phyloP scores from a whole-genome alignment of 2,329 filamentous ascomycete species.

The Cercospora citrullina region DNA sequence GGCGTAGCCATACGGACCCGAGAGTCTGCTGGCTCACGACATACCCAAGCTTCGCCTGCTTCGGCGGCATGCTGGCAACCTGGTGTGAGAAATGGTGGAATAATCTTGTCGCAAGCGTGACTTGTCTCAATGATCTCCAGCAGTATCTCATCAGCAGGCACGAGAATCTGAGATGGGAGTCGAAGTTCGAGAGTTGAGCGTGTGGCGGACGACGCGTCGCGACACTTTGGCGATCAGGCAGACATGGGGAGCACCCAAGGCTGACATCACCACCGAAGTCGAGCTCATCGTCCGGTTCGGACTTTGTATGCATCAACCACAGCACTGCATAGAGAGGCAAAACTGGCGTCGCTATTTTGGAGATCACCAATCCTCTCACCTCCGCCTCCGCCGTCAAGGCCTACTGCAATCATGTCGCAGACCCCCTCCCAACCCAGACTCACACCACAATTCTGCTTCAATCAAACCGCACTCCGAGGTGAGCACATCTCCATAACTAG shows the following conservation, averaged over 20 bases:
- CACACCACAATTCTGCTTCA: conserved; percentile 55
- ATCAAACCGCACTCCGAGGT: conserved; percentile 53
- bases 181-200: conserved; percentile 1
- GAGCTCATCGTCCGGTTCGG: not conserved
- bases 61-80: conserved; percentile 50
- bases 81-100: not conserved
- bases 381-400: not conserved
- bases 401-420: conserved; percentile 42
- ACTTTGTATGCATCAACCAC: not conserved
- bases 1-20: conserved; percentile 54
- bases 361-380: conserved; percentile 23
- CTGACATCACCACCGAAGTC: conserved; percentile 4
- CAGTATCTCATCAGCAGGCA: conserved; percentile 21
- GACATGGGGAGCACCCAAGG: not conserved
- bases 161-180: conserved; percentile 9
- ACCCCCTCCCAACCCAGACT: conserved; percentile 44
- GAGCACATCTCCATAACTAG: conserved; percentile 17
- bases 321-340: conserved; percentile 4
- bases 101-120: conserved; percentile 12
- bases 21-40: conserved; percentile 74
- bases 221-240: conserved; percentile 4
- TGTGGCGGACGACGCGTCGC: conserved; percentile 10
- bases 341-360: conserved; percentile 37
- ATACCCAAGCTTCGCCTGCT: conserved; percentile 85
- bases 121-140: conserved; percentile 11